phyloP scores from a whole-genome alignment of 1,284 basidiomycete species.

The Trametes versicolor region DNA sequence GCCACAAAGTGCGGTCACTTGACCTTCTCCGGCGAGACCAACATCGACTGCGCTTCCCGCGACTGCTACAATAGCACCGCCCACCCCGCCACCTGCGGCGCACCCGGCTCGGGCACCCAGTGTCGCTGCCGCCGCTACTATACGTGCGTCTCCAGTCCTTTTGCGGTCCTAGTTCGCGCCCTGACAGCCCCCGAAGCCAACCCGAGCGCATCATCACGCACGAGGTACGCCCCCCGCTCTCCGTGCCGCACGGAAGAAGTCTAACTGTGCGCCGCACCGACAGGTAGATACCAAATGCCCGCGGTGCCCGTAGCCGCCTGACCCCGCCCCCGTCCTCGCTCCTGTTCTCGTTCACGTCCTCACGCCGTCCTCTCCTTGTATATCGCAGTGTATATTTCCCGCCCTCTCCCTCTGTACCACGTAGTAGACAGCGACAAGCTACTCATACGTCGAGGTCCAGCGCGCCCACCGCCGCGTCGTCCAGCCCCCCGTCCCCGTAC shows the following conservation, averaged over 20 bases:
- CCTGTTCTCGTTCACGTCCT: too few relatives aligned
- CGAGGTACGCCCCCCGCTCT: conserved; percentile 36
- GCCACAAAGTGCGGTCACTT: conserved; percentile 64
- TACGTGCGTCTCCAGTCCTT: conserved; percentile 47
- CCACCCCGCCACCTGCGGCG: conserved; percentile 59
- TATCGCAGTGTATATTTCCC: conserved; percentile 22
- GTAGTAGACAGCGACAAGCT: conserved; percentile 28
- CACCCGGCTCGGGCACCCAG: conserved; percentile 36
- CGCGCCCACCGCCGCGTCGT: conserved; percentile 71
- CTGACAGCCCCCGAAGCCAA: conserved; percentile 37
- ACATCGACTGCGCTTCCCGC: conserved; percentile 61
- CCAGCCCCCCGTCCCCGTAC: conserved; percentile 78
- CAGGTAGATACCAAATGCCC: conserved; percentile 30
- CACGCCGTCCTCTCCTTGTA: conserved; percentile 11
- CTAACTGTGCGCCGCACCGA: neutral
- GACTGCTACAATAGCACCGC: conserved; percentile 57
- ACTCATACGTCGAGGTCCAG: conserved; percentile 59
- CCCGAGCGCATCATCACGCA: conserved; percentile 44
- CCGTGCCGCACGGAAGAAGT: neutral
- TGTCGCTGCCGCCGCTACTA: conserved; percentile 70
- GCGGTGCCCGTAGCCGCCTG: conserved; percentile 23
- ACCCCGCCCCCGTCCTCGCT: too few relatives aligned
- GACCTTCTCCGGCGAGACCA: conserved; percentile 56
- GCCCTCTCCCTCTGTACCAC: conserved; percentile 26
- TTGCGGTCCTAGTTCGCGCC: neutral